These are phyloP conservation scores for Chimonanthus praecox DNA, from an alignment of 164 flowering plant genomes.

Conservation along the genomic window DNA sequence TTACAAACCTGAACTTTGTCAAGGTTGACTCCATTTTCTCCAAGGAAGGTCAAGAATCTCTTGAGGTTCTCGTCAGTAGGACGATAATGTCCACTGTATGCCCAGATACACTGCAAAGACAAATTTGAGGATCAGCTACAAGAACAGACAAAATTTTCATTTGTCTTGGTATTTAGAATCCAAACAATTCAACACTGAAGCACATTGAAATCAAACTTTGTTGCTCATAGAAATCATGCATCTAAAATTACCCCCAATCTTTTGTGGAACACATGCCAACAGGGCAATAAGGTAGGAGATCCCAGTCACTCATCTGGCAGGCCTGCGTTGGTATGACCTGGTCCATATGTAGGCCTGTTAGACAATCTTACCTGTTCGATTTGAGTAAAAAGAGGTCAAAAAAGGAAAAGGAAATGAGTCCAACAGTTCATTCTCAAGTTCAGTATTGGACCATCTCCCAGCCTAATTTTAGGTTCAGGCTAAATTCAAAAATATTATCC, in stretches of 20 bases:
- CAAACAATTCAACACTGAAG: background rate
- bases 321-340: background rate
- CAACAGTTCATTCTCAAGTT: background rate
- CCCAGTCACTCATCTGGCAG: background rate
- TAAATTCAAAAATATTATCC: background rate
- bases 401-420: background rate
- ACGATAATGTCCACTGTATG: slow-evolving; percentile 89
- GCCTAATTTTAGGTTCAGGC: background rate
- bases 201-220: background rate
- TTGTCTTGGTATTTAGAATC: background rate
- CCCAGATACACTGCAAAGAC: slow-evolving; percentile 62
- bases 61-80: slow-evolving; percentile 70
- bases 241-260: background rate
- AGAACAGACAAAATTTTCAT: background rate
- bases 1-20: slow-evolving; percentile 51
- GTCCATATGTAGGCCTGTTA: background rate
- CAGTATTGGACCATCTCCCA: too few relatives aligned
- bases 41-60: slow-evolving; percentile 46
- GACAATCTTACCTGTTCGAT: background rate
- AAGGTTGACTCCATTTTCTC: slow-evolving; percentile 62
- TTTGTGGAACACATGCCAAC: background rate
- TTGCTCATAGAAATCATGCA: background rate
- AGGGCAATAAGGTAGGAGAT: background rate
- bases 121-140: background rate
- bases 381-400: background rate